Conservation (phyloP, 208 protist genomes). For the Wallacemonas sp. region DNA sequence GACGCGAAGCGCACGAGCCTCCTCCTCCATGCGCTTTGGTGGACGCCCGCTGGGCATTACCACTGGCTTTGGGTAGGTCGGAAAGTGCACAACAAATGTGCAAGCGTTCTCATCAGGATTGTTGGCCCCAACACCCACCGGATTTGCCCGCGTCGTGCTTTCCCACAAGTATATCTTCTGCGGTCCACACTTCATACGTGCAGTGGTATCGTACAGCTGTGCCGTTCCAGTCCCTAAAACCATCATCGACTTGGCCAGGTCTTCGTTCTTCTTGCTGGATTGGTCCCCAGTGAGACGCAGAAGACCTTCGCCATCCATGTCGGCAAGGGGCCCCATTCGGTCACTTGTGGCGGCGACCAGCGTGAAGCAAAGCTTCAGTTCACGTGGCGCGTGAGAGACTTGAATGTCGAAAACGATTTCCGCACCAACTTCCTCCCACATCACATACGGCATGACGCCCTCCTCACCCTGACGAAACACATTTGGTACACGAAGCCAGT, state of each 20-base stretch:
- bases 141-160: constrained; percentile 30
- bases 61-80: constrained; percentile 41
- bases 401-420: constrained; percentile 25
- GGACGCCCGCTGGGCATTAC: constrained; percentile 49
- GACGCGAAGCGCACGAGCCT: constrained; percentile 11
- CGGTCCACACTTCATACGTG: constrained; percentile 31
- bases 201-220: constrained; percentile 56
- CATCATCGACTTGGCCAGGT: constrained; percentile 28
- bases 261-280: constrained; percentile 32
- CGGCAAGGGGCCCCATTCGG: constrained; percentile 14
- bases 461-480: constrained; percentile 4
- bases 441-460: constrained; percentile 8
- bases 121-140: constrained; percentile 29
- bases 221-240: constrained; percentile 40
- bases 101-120: constrained; percentile 33
- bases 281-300: constrained; percentile 28
- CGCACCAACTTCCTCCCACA: constrained; percentile 19
- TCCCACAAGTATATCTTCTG: constrained; percentile 41
- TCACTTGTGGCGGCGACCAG: constrained; percentile 33
- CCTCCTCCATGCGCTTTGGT: constrained; percentile 23
- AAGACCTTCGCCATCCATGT: constrained; percentile 23
- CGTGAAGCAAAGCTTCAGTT: constrained; percentile 63
- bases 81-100: constrained; percentile 36
- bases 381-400: constrained; percentile 42
- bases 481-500: constrained; percentile 27